Conservation (phyloP, 2,329 filamentous ascomycete species). For the Fusarium equiseti region DNA sequence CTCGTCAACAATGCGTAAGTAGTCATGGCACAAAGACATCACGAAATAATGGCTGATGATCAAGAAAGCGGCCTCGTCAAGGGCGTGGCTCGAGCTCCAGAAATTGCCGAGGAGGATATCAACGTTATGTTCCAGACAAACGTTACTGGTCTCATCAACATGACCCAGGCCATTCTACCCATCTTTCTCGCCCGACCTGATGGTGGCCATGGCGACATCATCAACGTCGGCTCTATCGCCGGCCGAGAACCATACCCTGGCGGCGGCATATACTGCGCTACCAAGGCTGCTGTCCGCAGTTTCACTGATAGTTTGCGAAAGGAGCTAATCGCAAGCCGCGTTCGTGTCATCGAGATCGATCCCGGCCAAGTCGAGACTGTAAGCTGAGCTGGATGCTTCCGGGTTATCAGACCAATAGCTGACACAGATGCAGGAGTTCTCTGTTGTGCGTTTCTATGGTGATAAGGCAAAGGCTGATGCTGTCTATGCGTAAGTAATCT, state of each 20-base stretch:
- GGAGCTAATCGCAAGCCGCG: slow-evolving; percentile 83
- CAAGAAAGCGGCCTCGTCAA: slow-evolving; percentile 81
- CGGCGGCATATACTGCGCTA: slow-evolving; percentile 92
- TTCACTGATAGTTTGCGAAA: slow-evolving; percentile 87
- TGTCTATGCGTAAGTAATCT: slow-evolving; percentile 79
- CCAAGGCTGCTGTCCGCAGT: slow-evolving; percentile 86
- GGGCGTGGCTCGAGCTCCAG: slow-evolving; percentile 85
- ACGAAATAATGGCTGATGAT: slow-evolving; percentile 15
- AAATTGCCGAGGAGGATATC: slow-evolving; percentile 86
- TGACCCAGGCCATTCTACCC: slow-evolving; percentile 91
- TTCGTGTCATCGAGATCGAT: slow-evolving; percentile 88
- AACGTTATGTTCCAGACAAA: slow-evolving; percentile 92
- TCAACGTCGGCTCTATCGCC: slow-evolving; percentile 94
- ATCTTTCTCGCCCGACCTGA: slow-evolving; percentile 82
- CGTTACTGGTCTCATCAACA: slow-evolving; percentile 92
- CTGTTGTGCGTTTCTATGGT: slow-evolving; percentile 86
- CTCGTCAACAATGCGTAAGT: slow-evolving; percentile 96
- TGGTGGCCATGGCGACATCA: slow-evolving; percentile 88
- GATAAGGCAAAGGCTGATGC: slow-evolving; percentile 91
- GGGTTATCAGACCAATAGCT: slow-evolving; percentile 1
- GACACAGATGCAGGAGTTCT: slow-evolving; percentile 74
- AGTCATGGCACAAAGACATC: not conserved
- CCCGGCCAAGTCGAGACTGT: slow-evolving; percentile 93
- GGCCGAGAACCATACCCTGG: slow-evolving; percentile 85
- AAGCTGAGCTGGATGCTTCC: slow-evolving; percentile 42